Evolutionary conservation across 352 stramenopile species (phyloP).

Genomic region (Peronospora tabacina): DNA sequence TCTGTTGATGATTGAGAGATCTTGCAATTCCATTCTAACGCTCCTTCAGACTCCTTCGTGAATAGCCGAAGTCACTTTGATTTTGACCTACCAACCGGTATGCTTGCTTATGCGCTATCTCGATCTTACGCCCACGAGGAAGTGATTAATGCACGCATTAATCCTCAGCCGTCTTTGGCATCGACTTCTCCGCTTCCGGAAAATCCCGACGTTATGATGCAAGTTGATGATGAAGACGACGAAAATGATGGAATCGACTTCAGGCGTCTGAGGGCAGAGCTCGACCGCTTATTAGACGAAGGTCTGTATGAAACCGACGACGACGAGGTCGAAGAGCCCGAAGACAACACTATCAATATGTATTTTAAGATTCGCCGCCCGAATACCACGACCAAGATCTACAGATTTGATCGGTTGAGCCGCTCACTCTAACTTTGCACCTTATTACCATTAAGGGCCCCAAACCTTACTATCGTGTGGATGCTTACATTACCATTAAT

Average conservation of each 20-base stretch:
- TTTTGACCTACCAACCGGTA: neutral
- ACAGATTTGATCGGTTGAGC: conserved; percentile 3
- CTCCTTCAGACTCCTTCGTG: conserved; percentile 10
- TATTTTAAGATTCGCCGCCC: neutral
- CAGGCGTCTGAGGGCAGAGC: conserved; percentile 11
- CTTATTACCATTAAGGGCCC: neutral
- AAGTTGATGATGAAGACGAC: conserved; percentile 6
- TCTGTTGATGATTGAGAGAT: neutral
- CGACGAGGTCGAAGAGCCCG: neutral
- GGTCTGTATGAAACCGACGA: conserved; percentile 11
- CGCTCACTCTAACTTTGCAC: conserved; percentile 8
- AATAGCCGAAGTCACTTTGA: conserved; percentile 1
- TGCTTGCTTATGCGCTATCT: conserved; percentile 19
- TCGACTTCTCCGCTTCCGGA: conserved; percentile 1
- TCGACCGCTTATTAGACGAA: conserved; percentile 25
- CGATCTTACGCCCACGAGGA: conserved; percentile 1
- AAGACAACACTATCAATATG: conserved; percentile 7
- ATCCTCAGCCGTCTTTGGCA: neutral
- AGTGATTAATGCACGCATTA: neutral
- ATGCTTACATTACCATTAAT: conserved; percentile 4
- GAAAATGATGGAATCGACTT: conserved; percentile 25
- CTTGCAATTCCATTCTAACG: neutral
- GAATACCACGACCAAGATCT: neutral
- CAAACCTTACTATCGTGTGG: neutral
- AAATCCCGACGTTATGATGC: conserved; percentile 2